Base-by-base conservation (phyloP, 371 early-diverging fungal genomes). In the Mucor piriformis region DNA sequence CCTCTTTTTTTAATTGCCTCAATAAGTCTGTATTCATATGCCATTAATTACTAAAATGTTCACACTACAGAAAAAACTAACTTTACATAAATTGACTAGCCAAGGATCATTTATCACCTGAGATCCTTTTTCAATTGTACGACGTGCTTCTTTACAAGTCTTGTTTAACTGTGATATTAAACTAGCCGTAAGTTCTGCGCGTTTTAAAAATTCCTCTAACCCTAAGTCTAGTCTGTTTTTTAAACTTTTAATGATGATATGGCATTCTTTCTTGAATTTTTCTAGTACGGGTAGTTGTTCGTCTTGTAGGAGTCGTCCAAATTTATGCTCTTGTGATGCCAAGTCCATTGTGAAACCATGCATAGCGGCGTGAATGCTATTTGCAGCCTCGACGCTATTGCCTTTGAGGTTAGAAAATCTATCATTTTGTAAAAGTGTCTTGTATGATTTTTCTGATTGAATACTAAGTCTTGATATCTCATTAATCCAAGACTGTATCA, bases 31-130 rank as follows among this genome's bases (percentile, higher is more conserved):
- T 27, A 23, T n/a, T 35, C 20, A 34, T 16, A 34, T 16, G 27
- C n/a, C 10, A 43, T n/a, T 10, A 23, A 8, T 38, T 18, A 7
- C 25, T 35, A 12, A 34, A n/a, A 25, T 34, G 35, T n/a, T 8
- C 43, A 43, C 6, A 29, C 20, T n/a, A 8, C n/a, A 10, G 20
- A 21, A 8, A 37, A 12, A 16, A 12, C 18, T 15, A 11, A 18
- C 58, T 66, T 64, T 72, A 72, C 76, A 70, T 12, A 76, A 54
- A 49, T 76, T 76, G 6, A 61, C 62, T 18, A 72, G 37, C 76
- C 72, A 71, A 38, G 76, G 76, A 70, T 76, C 76, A 40, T 24
- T 72, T 51, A 54, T 59, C 57, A 49, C 50, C 10, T 27, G 43
- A 21, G 7, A 16, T 6, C 51, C 50, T 25, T 27, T 63, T 56